Evolutionary conservation across 2,329 filamentous ascomycete genomes (phyloP).

Genomic region (Verticillium nonalfalfae): DNA sequence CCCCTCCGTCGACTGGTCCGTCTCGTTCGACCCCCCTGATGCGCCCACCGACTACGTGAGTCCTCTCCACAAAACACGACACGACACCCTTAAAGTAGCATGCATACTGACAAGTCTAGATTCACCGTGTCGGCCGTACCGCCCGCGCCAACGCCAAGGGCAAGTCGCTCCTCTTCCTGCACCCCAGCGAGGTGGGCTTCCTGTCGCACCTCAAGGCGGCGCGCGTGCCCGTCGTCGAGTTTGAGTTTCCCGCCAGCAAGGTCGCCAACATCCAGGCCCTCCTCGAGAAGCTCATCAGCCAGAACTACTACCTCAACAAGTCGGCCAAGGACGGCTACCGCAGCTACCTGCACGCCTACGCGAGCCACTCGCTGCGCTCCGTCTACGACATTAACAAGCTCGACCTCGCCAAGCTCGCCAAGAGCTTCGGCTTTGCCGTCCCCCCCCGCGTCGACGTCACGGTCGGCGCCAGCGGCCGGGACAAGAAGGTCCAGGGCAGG

Average conservation of each 20-base stretch:
- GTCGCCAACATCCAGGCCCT: conserved; percentile 87
- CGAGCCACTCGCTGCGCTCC: conserved; percentile 55
- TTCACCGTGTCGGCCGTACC: conserved; percentile 93
- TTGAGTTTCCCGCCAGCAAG: conserved; percentile 89
- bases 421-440: conserved; percentile 73
- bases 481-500: conserved; percentile 59
- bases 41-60: conserved; percentile 74
- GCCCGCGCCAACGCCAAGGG: conserved; percentile 79
- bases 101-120: not conserved
- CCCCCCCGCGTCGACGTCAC: conserved; percentile 79
- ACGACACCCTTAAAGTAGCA: not conserved
- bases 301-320: conserved; percentile 98
- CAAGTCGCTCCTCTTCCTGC: conserved; percentile 85
- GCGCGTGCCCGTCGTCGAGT: conserved; percentile 89
- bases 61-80: not conserved
- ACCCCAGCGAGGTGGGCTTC: conserved; percentile 89
- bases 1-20: conserved; percentile 90
- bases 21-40: conserved; percentile 93
- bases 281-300: conserved; percentile 85
- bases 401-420: conserved; percentile 76
- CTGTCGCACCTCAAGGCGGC: conserved; percentile 85
- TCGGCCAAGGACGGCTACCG: conserved; percentile 71
- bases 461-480: conserved; percentile 73
- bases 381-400: conserved; percentile 78
- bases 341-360: conserved; percentile 92